A percentile compares a stretch with the other conserved stretches of the same genome.
These are phyloP conservation scores for Botryotinia narcissicola DNA, from an alignment of 2,329 filamentous ascomycete species.

Conservation along the genomic window DNA sequence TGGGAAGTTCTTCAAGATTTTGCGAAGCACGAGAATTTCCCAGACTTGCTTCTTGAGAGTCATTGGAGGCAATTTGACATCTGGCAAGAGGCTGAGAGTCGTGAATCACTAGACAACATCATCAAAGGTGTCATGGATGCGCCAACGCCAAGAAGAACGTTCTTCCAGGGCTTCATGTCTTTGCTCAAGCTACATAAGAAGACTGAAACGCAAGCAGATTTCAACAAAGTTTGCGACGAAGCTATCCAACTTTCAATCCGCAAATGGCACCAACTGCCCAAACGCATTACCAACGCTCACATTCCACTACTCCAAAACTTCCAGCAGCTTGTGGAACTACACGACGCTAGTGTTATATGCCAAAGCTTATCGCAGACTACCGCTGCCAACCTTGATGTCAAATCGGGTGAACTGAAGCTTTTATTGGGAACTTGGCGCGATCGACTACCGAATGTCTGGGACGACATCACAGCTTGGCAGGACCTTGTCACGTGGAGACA, in stretches of 20 bases:
- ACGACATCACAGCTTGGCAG: constrained; percentile 99
- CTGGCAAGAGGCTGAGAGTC: constrained; percentile 83
- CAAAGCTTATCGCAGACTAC: constrained; percentile 84
- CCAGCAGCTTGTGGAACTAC: constrained; percentile 94
- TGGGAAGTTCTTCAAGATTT: constrained; percentile 99
- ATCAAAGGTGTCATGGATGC: constrained; percentile 98
- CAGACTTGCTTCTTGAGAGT: constrained; percentile 91
- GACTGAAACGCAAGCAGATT: constrained; percentile 75
- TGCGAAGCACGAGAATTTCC: constrained; percentile 97
- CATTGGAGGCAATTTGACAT: constrained; percentile 95
- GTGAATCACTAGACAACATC: constrained; percentile 85
- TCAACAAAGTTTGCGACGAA: constrained; percentile 89
- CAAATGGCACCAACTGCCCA: constrained; percentile 98
- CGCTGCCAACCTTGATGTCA: constrained; percentile 80
- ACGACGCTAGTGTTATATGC: constrained; percentile 96
- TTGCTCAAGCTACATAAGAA: constrained; percentile 92
- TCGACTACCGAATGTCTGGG: constrained; percentile 94
- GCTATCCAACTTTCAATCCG: constrained; percentile 95
- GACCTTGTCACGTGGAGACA: constrained; percentile 99
- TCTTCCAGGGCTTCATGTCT: constrained; percentile 99
- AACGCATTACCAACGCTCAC: constrained; percentile 89
- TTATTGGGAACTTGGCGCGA: constrained; percentile 94
- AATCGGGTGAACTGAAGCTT: constrained; percentile 93
- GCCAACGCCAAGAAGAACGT: constrained; percentile 86
- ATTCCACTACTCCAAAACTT: constrained; percentile 95